Evolutionary conservation across 495 filamentous ascomycete species (phyloP).

Genomic region (Cairneyella variabilis): DNA sequence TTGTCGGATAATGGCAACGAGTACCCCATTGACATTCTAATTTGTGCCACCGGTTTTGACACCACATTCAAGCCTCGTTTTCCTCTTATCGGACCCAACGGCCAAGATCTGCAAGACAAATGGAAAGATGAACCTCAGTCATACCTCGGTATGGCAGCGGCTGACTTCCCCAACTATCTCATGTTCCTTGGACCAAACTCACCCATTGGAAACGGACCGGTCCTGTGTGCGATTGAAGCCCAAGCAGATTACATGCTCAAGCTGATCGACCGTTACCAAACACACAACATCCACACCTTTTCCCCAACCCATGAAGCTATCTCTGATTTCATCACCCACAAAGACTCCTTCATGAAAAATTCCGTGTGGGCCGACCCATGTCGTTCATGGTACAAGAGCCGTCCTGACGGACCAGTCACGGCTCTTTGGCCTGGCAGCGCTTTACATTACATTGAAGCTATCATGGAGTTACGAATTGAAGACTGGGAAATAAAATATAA

Average conservation of each 20-base stretch:
- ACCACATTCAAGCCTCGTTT: constrained; percentile 48
- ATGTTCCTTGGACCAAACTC: constrained; percentile 34
- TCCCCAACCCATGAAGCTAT: constrained; percentile 46
- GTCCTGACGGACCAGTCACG: constrained; percentile 27
- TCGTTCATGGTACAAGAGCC: constrained; percentile 31
- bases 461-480: constrained; percentile 35
- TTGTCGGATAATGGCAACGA: constrained; percentile 40
- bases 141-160: constrained; percentile 52
- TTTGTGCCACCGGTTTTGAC: constrained; percentile 60
- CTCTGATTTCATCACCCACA: constrained; percentile 61
- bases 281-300: constrained; percentile 56
- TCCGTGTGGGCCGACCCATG: constrained; percentile 46
- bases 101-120: constrained; percentile 42
- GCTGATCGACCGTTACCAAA: constrained; percentile 54
- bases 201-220: constrained; percentile 27
- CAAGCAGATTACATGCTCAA: constrained; percentile 58
- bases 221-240: constrained; percentile 27
- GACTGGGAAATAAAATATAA: constrained; percentile 38
- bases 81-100: constrained; percentile 41
- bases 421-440: constrained; percentile 37
- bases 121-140: constrained; percentile 43
- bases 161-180: constrained; percentile 55
- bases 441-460: constrained; percentile 35
- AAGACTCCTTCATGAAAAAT: constrained; percentile 55
- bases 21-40: constrained; percentile 44